Conservation (phyloP, 169 alveolate genomes). For the Eimeria praecox region DNA sequence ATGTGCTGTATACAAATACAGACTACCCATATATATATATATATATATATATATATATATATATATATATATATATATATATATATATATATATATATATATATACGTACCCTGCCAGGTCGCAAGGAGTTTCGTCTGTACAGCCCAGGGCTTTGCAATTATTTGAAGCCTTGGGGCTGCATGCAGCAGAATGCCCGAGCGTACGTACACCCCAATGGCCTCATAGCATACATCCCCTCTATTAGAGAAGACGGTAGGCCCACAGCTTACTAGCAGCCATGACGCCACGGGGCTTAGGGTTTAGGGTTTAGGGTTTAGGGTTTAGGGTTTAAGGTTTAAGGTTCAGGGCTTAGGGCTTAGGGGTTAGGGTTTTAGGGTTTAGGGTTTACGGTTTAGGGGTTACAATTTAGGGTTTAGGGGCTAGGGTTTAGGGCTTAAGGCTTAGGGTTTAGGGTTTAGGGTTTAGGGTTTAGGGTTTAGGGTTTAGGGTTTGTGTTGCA, state of each 20-base stretch:
- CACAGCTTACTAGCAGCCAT: background rate
- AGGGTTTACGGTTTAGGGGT: background rate
- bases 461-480: background rate
- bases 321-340: background rate
- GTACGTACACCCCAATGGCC: slow-evolving; percentile 49
- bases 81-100: too few relatives aligned
- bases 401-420: background rate
- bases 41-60: too few relatives aligned
- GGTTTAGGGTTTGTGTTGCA: background rate
- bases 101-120: background rate
- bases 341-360: background rate
- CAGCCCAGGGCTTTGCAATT: slow-evolving; percentile 55
- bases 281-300: background rate
- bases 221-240: slow-evolving; percentile 43
- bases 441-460: background rate
- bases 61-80: too few relatives aligned
- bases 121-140: slow-evolving; percentile 72
- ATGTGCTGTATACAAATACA: background rate
- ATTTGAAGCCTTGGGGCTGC: slow-evolving; percentile 11
- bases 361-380: background rate
- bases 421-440: background rate
- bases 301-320: background rate
- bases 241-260: slow-evolving; percentile 70
- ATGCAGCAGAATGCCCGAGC: background rate
- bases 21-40: background rate